Evolutionary conservation across 148 eudicot genomes (phyloP).

Genomic region (Rhododendron mucronatum): DNA sequence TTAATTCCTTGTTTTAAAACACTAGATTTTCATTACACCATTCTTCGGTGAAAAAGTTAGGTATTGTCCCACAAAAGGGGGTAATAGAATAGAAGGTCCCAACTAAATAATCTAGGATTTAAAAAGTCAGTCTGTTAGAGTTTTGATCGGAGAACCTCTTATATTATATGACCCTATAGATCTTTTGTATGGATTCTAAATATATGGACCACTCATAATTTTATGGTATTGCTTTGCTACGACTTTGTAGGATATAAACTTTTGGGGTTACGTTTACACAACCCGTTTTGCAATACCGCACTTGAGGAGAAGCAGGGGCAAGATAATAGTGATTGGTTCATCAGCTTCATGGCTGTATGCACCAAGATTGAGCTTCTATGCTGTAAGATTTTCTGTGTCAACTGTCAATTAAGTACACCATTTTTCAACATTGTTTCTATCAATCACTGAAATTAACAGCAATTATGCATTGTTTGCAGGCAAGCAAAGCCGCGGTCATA

Average conservation of each 20-base stretch:
- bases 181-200: background rate
- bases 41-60: background rate
- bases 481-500: background rate
- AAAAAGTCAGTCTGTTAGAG: background rate
- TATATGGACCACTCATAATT: background rate
- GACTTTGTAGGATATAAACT: background rate
- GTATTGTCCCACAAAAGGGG: background rate
- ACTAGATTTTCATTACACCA: background rate
- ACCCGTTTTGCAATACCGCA: background rate
- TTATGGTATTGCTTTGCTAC: background rate
- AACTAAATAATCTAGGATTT: background rate
- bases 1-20: no score
- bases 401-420: no score
- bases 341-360: background rate
- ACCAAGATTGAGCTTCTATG: background rate
- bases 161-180: background rate
- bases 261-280: background rate
- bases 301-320: background rate
- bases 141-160: background rate
- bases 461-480: background rate
- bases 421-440: background rate
- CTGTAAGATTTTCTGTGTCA: background rate
- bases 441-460: background rate
- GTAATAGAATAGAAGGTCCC: background rate
- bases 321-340: background rate